Conservation (phyloP, 2,329 filamentous ascomycete species). For the Fusarium marasasianum region DNA sequence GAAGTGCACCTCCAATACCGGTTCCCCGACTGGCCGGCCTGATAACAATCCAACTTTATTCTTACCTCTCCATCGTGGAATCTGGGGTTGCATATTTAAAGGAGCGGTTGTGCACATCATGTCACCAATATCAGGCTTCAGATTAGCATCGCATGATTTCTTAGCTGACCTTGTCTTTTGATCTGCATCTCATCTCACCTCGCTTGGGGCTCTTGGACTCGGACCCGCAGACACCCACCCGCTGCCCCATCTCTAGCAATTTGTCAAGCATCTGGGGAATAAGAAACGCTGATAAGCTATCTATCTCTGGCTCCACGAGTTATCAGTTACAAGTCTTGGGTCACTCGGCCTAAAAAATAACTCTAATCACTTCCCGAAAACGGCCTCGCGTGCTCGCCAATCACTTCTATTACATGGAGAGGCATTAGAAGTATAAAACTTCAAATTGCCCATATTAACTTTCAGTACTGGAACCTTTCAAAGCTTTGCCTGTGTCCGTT, state of each 20-base stretch:
- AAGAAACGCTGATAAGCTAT: slow-evolving; percentile 42
- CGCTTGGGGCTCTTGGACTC: slow-evolving; percentile 9
- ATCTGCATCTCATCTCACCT: slow-evolving; percentile 16
- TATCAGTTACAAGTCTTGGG: slow-evolving; percentile 31
- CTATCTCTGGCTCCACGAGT: slow-evolving; percentile 38
- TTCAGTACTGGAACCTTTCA: not conserved
- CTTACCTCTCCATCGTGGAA: slow-evolving; percentile 5
- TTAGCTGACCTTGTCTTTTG: slow-evolving; percentile 15
- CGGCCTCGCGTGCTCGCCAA: slow-evolving; percentile 20
- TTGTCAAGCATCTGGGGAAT: slow-evolving; percentile 26
- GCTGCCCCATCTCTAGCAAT: slow-evolving; percentile 17
- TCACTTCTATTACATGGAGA: slow-evolving; percentile 6
- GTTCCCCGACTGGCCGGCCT: slow-evolving; percentile 12
- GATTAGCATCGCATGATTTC: slow-evolving; percentile 17
- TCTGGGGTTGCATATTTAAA: slow-evolving; percentile 19
- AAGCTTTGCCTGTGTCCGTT: not conserved
- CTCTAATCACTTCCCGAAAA: slow-evolving; percentile 32
- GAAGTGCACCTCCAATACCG: slow-evolving; percentile 3
- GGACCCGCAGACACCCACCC: slow-evolving; percentile 36
- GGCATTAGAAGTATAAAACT: slow-evolving; percentile 18
- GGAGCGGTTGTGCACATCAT: not conserved
- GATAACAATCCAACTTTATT: slow-evolving; percentile 23
- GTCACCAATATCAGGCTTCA: not conserved
- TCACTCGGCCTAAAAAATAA: slow-evolving; percentile 31
- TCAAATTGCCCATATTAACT: slow-evolving; percentile 11